These are phyloP conservation scores for Phenoliferia sp. DNA, from an alignment of 1,284 basidiomycete genomes.

Conservation along the genomic window DNA sequence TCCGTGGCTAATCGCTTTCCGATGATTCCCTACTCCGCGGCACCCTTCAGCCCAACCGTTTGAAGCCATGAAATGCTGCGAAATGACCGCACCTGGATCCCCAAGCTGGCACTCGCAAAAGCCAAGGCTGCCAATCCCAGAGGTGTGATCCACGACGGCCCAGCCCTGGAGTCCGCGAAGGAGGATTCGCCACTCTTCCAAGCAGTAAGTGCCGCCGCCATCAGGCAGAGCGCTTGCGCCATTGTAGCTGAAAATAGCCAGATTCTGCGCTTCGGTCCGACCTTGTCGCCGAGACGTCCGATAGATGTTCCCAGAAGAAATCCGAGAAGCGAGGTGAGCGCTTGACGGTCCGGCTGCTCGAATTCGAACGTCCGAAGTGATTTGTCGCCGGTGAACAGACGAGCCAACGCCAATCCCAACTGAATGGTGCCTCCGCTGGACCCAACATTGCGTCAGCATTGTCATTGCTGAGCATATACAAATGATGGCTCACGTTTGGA, in stretches of 20 bases:
- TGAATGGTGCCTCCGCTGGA: constrained; percentile 48
- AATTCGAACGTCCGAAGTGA: constrained; percentile 53
- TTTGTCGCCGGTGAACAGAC: constrained; percentile 55
- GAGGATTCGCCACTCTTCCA: constrained; percentile 54
- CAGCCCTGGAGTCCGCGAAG: constrained; percentile 45
- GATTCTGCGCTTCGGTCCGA: constrained; percentile 63
- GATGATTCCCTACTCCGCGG: constrained; percentile 71
- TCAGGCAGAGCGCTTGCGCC: constrained; percentile 66
- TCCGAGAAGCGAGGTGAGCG: constrained; percentile 64
- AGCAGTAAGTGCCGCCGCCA: constrained; percentile 61
- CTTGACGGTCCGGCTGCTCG: constrained; percentile 72
- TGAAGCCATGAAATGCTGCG: not conserved
- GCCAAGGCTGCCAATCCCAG: constrained; percentile 63
- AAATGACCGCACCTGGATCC: constrained; percentile 48
- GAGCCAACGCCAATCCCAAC: constrained; percentile 58
- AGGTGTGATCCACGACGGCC: constrained; percentile 31
- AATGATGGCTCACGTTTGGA: constrained; percentile 54
- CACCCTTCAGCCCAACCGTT: no score
- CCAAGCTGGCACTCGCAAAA: constrained; percentile 55
- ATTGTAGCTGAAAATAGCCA: constrained; percentile 70
- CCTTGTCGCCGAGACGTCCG: constrained; percentile 46
- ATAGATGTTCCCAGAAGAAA: constrained; percentile 53
- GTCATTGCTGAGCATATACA: not conserved
- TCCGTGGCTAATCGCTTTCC: constrained; percentile 54
- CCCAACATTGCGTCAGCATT: not conserved